These are phyloP conservation scores for Boletus subcaerulescens DNA, from an alignment of 768 basidiomycete genomes.

Conservation along the genomic window DNA sequence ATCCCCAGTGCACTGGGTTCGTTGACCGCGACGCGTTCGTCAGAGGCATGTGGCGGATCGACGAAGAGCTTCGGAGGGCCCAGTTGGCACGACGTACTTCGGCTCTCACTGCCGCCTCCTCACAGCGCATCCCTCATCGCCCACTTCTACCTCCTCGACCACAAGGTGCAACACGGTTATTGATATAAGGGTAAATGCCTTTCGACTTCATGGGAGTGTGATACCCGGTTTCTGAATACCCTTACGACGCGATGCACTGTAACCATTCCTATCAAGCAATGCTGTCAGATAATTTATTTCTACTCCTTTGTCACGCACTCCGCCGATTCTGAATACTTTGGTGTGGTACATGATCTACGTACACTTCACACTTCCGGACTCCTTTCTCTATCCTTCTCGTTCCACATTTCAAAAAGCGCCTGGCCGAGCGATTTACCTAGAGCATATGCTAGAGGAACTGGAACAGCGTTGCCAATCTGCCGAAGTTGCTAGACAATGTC, in stretches of 20 bases:
- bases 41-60: slow-evolving; percentile 83
- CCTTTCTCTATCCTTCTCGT: slow-evolving; percentile 39
- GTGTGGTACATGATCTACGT: not conserved
- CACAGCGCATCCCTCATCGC: slow-evolving; percentile 34
- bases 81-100: slow-evolving; percentile 38
- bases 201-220: not conserved
- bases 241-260: not conserved
- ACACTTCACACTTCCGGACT: slow-evolving; percentile 40
- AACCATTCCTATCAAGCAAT: not conserved
- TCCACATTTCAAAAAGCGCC: slow-evolving; percentile 47
- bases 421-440: slow-evolving; percentile 49
- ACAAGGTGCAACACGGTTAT: slow-evolving; percentile 5
- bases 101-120: slow-evolving; percentile 32
- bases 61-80: slow-evolving; percentile 72
- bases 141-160: slow-evolving; percentile 23
- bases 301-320: not conserved
- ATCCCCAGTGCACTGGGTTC: slow-evolving; percentile 50
- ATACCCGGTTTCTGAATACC: slow-evolving; percentile 23
- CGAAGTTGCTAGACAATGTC: slow-evolving; percentile 53
- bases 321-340: not conserved
- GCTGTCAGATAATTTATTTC: slow-evolving; percentile 12
- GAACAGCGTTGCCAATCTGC: slow-evolving; percentile 82
- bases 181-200: slow-evolving; percentile 6
- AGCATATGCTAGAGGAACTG: slow-evolving; percentile 64
- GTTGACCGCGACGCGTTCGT: slow-evolving; percentile 66